Base-by-base conservation (phyloP, 129 eudicot genomes). In the Gnaphalium uliginosum region DNA sequence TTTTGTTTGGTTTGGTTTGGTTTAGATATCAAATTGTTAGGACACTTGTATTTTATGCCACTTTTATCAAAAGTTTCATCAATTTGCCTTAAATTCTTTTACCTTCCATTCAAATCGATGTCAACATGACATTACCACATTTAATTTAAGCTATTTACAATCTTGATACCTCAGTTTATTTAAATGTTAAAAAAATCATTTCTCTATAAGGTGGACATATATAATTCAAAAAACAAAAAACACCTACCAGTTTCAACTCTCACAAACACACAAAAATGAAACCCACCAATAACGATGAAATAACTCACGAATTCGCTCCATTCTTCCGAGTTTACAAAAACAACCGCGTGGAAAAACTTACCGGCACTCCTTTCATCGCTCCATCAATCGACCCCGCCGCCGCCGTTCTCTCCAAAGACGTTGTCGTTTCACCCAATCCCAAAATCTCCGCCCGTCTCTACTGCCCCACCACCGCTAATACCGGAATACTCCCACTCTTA, bases 371-470 rank as follows among this genome's bases (percentile, higher is more conserved):
- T 1, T 15, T 24, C 17, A 68, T 82, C 23, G 85, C 90, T 11
- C 77, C 94, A 2, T 69, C 83, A 0, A 58, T 80, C 39, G 48
- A 80, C 37, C 79, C 75, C 41, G 37, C 7, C 25, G 46, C 83
- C 69, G 73, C 41, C 63, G 85, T 82, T 53, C 75, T 27, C 53
- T 86, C 90, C 46, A 88, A 85, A 74, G 92, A 87, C 81, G 74
- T 85, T 35, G 19, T 54, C 30, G 27, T 82, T 26, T 81, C 85
- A 1, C 19, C 68, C 19, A 66, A 83, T 17, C 84, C 86, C n/a
- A 58, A 66, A 62, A 53, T 78, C 53, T 63, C 82, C 27, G 88
- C 83, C 1, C 88, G 93, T 4, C 77, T 88, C 53, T 88, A 78
- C 82, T 74, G 71, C 17, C 90, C 93, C n/a, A 26, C 10, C 29